Base-by-base conservation (phyloP, 805 yeast species). In the Wickerhamomyces chambardii region DNA sequence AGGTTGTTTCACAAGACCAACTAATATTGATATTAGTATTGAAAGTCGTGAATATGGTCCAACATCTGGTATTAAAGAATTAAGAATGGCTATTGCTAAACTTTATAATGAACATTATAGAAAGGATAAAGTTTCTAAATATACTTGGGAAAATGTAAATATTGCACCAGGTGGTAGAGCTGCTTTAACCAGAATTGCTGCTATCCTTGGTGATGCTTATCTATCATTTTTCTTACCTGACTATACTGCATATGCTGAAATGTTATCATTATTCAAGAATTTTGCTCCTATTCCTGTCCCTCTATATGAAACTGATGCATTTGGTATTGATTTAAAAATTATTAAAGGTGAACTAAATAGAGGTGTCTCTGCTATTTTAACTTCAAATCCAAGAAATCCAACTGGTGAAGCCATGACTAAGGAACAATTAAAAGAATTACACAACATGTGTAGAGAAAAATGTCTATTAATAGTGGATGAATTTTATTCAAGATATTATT, bases 161-260 rank as follows among this genome's bases (percentile, higher is more conserved):
- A 63, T 74, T 43, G 79, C 75, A 1, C 81, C 81, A 8, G 81
- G 81, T 26, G 81, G 81, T 2, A 58, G 81, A 45, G 78, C 79
- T 17, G 81, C 80, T 0, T 55, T 74, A 41, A 74, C 75, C 5
- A 64, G 81, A 50, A 74, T 74, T 41, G 81, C 81, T 15, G 71
- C 80, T 14, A 71, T 74, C 38, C 61, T 74, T 36, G 63, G 69
- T 36, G 79, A 74, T 53, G 73, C 78, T 46, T 75, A 74, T 49
- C 53, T 74, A 32, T 68, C 77, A 18, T 74, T 74, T 52, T 74
- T 74, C 51, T 58, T 74, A 41, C 81, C 81, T 5, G 81, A 74
- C 48, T 74, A 74, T 45, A 74, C 81, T 14, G 81, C 81, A 6
- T 74, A 74, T 44, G 78, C 81, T 16, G 81, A 74, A 48, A 74